Evolutionary conservation across 768 basidiomycete species (phyloP), one percentile per base, ranked within the genome.

Genomic region (Agrocybe praecox): DNA sequence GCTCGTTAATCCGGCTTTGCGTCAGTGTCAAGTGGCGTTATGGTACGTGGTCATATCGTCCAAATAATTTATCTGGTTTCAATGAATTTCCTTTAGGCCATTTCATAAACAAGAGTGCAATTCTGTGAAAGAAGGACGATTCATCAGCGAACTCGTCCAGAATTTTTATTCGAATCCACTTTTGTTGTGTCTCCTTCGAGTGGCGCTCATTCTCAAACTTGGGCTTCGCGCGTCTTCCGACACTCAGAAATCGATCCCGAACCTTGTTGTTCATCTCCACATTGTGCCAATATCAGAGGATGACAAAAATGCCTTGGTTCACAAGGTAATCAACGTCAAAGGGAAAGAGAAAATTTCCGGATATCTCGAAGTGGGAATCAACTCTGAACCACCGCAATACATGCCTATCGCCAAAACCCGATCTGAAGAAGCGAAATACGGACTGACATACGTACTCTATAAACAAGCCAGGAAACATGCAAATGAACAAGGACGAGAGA

Each of bases 311-410:
- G 36, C n/a, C 7, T 17, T 59, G 15, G n/a, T 33, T 18, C 14
- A 26, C 2, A 52, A 48, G 10, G 7, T 23, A 19, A 29, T 49
- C 6, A 22, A 48, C 8, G 22, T 50, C 2, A 23, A 19, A 24
- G 53, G 46, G n/a, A 53, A 58, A n/a, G 52, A 58, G 10, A 44
- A 46, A 19, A 54, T 58, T 3, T 52, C 57, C 1, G 57, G 57
- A 1, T 58, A 33, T 19, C 52, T 58, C n/a, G 49, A 40, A 9
- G 46, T 58, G 2, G 52, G 57, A 9, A 44, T 58, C 22, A 58
- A 50, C 44, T 23, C 17, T 22, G 57, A 58, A 42, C 36, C 52
- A 24, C 26, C 46, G 14, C n/a, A 48, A 17, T 33, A 52, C 32
- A 45, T 58, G 6, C 48, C 57, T 23, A n/a, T 58, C 42, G 19